Conservation (phyloP, 208 protist species). For the Wallacemonas sp. region DNA sequence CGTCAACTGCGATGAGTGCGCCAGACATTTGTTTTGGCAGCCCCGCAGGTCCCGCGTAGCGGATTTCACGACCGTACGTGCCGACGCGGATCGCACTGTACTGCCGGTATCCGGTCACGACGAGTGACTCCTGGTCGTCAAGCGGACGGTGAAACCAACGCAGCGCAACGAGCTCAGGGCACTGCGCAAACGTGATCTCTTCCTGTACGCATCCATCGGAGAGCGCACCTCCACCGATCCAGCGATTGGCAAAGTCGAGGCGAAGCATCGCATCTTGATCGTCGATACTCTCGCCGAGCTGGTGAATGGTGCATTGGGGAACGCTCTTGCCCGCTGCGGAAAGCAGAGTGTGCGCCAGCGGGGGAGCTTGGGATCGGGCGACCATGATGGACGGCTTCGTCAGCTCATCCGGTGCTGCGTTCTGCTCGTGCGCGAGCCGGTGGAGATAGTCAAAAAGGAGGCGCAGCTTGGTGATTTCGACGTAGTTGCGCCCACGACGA, state of each 20-base stretch:
- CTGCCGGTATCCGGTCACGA: constrained; percentile 31
- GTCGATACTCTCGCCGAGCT: constrained; percentile 44
- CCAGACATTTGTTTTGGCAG: constrained; percentile 10
- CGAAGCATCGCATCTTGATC: constrained; percentile 33
- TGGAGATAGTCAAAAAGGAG: constrained; percentile 30
- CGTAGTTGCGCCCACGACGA: constrained; percentile 6
- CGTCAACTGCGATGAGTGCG: constrained; percentile 32
- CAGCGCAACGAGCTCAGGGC: constrained; percentile 49
- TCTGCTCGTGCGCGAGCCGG: neutral
- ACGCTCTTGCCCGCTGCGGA: neutral
- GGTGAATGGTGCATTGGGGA: constrained; percentile 14
- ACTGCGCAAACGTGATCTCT: constrained; percentile 71
- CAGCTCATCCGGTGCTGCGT: neutral
- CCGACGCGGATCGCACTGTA: constrained; percentile 25
- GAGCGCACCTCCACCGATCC: constrained; percentile 67
- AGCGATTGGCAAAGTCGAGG: constrained; percentile 74
- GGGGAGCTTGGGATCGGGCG: neutral
- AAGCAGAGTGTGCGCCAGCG: neutral
- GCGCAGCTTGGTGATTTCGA: constrained; percentile 27
- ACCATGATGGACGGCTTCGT: neutral
- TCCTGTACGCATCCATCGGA: constrained; percentile 65
- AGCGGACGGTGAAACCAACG: constrained; percentile 43
- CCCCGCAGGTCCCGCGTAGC: constrained; percentile 20
- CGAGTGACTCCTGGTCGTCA: constrained; percentile 40
- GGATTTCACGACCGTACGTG: constrained; percentile 45